Evolutionary conservation across 148 eudicot species (phyloP), one percentile per base, ranked within the genome.

Genomic region (Chenopodium quinoa): DNA sequence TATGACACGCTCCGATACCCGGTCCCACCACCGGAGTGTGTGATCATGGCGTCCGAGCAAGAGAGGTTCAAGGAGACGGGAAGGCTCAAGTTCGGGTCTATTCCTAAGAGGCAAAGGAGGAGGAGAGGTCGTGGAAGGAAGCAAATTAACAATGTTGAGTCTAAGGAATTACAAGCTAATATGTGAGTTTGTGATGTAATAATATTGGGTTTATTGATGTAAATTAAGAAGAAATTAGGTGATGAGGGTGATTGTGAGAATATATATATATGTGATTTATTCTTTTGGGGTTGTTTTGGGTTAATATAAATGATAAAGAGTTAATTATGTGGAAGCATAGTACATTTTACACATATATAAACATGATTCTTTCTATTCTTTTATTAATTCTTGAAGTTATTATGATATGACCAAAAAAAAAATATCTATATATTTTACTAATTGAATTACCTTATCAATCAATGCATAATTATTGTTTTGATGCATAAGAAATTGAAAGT

Each of bases 21-120:
- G 11, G 90, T 89, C 46, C 91, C 93, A 1, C 91, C 86, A 29
- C 99, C 98, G 11, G 99, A 95, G 82, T 95, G 98, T 66, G 89
- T 92, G 17, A 77, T 88, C 8, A 83, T 91, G 0, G 86, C 90
- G 16, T 81, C 92, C 0, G 97, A 95, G 68, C 88, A 85, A 72
- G 82, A 83, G 40, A 29, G 87, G 84, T 94, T 94, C 20, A 90
- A 82, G 89, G 93, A 87, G 19, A 89, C 83, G 4, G 98, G 98
- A 1, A 75, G 92, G 86, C 85, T 94, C 20, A 93, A 86, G 85
- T 91, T 88, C 27, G 90, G 86, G 34, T 85, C 88, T 2, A 84
- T 88, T 27, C 88, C 88, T 48, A 87, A 80, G 83, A 81, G 82
- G 40, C 76, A 71, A 13, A 67, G 86, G 78, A 73, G 76, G 80